Percentiles rank a stretch among this genome's conserved stretches.
Evolutionary conservation across 2,329 filamentous ascomycete genomes (phyloP).

Genomic region (Fusarium sp.): DNA sequence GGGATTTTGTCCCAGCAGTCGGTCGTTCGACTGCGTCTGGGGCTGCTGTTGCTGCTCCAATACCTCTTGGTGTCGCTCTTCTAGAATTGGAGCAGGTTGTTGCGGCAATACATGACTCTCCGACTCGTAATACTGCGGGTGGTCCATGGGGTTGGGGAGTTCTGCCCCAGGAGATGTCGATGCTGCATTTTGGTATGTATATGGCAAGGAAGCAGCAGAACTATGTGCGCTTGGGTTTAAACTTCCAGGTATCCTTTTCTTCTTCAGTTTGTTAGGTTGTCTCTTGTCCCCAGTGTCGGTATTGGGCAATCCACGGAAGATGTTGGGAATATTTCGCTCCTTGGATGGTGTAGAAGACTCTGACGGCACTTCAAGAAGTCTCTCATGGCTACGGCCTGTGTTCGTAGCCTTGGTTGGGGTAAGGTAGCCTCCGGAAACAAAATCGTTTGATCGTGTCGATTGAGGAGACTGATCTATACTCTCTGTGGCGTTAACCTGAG

Average conservation of each 20-base stretch:
- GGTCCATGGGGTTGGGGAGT: slow-evolving; percentile 62
- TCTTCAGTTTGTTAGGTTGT: slow-evolving; percentile 90
- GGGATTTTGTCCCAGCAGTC: slow-evolving; percentile 22
- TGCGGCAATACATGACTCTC: slow-evolving; percentile 36
- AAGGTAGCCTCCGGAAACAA: slow-evolving; percentile 44
- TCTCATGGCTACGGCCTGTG: slow-evolving; percentile 64
- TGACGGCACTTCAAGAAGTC: slow-evolving; percentile 59
- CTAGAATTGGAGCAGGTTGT: slow-evolving; percentile 41
- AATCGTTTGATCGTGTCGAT: slow-evolving; percentile 51
- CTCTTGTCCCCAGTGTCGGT: slow-evolving; percentile 71
- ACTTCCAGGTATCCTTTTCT: slow-evolving; percentile 83
- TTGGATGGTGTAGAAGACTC: slow-evolving; percentile 68
- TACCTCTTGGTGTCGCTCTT: slow-evolving; percentile 40
- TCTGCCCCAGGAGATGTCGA: slow-evolving; percentile 65
- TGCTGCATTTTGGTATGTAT: slow-evolving; percentile 57
- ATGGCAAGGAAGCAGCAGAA: slow-evolving; percentile 80
- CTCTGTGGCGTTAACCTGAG: slow-evolving; percentile 51
- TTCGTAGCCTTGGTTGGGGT: slow-evolving; percentile 50
- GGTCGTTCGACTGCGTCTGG: slow-evolving; percentile 23
- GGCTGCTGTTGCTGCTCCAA: slow-evolving; percentile 35
- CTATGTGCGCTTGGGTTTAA: slow-evolving; percentile 90
- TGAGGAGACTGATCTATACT: slow-evolving; percentile 42
- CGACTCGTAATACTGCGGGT: slow-evolving; percentile 36
- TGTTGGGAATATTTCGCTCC: slow-evolving; percentile 75
- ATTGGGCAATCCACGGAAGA: slow-evolving; percentile 80